A percentile compares a stretch with the other conserved stretches of the same genome.
Conservation (phyloP, 257 asterid genomes). For the Fraxinus cuspidata region DNA sequence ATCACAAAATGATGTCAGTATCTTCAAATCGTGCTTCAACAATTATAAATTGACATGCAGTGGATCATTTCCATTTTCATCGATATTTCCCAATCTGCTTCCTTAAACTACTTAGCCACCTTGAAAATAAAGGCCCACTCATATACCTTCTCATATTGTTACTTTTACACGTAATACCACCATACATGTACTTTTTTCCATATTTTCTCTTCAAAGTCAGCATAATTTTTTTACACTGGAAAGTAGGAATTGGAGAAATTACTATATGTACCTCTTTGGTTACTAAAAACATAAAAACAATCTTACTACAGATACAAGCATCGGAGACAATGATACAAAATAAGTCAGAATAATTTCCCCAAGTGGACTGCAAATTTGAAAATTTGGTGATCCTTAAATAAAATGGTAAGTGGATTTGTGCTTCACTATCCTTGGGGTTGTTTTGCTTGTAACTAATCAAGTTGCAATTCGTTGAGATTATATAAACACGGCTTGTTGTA, state of each 20-base stretch:
- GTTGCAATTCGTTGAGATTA: too few relatives aligned
- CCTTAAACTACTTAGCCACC: constrained; percentile 30
- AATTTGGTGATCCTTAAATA: background rate
- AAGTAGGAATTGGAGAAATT: background rate
- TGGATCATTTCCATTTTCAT: constrained; percentile 31
- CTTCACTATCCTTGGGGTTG: too few relatives aligned
- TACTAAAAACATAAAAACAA: background rate
- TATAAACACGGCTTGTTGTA: too few relatives aligned
- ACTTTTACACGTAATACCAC: background rate
- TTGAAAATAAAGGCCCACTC: constrained; percentile 5
- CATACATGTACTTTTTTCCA: background rate
- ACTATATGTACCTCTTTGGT: background rate
- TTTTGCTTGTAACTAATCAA: too few relatives aligned
- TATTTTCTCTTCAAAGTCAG: background rate
- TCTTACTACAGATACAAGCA: constrained; percentile 31
- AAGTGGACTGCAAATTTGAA: background rate
- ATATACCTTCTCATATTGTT: background rate
- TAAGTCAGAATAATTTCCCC: background rate
- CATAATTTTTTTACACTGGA: background rate
- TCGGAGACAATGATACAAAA: background rate
- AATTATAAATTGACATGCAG: too few relatives aligned
- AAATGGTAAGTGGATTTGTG: too few relatives aligned
- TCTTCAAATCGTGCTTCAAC: too few relatives aligned
- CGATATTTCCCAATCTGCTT: constrained; percentile 73
- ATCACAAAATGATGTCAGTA: too few relatives aligned